phyloP scores from a whole-genome alignment of 2,329 filamentous ascomycete species.

The Volutella citrinella region DNA sequence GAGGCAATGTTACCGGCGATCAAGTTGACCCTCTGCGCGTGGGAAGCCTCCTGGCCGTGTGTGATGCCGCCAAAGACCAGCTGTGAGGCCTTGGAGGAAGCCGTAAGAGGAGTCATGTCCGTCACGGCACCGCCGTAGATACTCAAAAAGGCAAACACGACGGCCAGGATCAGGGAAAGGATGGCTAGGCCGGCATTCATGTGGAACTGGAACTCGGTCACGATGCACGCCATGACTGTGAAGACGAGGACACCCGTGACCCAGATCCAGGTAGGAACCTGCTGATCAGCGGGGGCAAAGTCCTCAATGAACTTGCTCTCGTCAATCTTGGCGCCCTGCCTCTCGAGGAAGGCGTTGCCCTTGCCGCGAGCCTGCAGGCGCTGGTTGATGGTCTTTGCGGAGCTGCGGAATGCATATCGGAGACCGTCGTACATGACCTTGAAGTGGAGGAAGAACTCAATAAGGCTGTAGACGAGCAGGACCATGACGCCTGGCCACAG shows the following conservation, averaged over 20 bases:
- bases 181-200: constrained; percentile 54
- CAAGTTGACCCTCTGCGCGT: constrained; percentile 61
- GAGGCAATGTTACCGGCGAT: constrained; percentile 55
- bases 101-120: constrained; percentile 57
- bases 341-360: constrained; percentile 25
- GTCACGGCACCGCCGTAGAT: constrained; percentile 43
- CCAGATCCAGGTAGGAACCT: constrained; percentile 52
- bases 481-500: constrained; percentile 37
- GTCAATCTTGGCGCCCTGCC: constrained; percentile 27
- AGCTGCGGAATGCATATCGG: constrained; percentile 24
- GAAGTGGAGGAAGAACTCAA: constrained; percentile 33
- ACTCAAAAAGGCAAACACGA: constrained; percentile 53
- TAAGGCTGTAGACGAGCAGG: constrained; percentile 31
- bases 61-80: constrained; percentile 63
- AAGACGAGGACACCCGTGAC: constrained; percentile 41
- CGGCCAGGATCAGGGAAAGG: constrained; percentile 42
- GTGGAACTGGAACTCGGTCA: constrained; percentile 45
- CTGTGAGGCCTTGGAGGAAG: constrained; percentile 63
- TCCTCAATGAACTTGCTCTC: constrained; percentile 27
- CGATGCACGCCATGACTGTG: constrained; percentile 46
- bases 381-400: constrained; percentile 21
- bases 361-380: constrained; percentile 25
- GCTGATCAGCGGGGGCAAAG: constrained; percentile 36
- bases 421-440: constrained; percentile 18
- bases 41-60: constrained; percentile 12